Conservation (phyloP, 257 asterid species). For the Lithospermum erythrorhizon region DNA sequence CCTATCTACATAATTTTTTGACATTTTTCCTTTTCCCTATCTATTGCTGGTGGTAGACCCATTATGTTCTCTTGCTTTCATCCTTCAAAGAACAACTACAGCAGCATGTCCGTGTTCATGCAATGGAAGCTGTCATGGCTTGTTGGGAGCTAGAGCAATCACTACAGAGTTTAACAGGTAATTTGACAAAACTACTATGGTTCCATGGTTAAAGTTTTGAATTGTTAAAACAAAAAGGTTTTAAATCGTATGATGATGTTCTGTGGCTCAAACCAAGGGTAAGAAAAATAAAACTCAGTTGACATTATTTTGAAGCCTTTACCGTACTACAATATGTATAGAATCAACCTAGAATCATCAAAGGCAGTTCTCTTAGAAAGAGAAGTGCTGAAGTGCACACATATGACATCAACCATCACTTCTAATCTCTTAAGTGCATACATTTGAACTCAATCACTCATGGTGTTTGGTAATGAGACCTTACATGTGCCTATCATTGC, state of each 20-base stretch:
- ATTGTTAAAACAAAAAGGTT: neutral
- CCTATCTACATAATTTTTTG: neutral
- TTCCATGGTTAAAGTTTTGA: neutral
- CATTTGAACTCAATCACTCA: no score
- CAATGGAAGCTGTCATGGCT: slow-evolving; percentile 85
- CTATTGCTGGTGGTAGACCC: slow-evolving; percentile 30
- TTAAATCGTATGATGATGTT: neutral
- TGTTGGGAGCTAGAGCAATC: slow-evolving; percentile 82
- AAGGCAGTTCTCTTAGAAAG: neutral
- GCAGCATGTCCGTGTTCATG: slow-evolving; percentile 70
- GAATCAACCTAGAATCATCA: neutral
- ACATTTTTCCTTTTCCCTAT: slow-evolving; percentile 1
- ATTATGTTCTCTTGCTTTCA: slow-evolving; percentile 54
- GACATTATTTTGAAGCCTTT: neutral
- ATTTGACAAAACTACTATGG: neutral
- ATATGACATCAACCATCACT: no score
- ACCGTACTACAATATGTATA: no score
- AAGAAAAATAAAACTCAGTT: neutral
- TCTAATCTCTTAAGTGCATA: no score
- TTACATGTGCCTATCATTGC: no score
- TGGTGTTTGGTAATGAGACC: no score
- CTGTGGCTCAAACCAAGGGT: neutral
- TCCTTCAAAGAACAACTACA: slow-evolving; percentile 70
- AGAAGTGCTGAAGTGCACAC: neutral
- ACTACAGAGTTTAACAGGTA: slow-evolving; percentile 66